Conservation (phyloP, 768 basidiomycete genomes). For the Phaeotremella skinneri region DNA sequence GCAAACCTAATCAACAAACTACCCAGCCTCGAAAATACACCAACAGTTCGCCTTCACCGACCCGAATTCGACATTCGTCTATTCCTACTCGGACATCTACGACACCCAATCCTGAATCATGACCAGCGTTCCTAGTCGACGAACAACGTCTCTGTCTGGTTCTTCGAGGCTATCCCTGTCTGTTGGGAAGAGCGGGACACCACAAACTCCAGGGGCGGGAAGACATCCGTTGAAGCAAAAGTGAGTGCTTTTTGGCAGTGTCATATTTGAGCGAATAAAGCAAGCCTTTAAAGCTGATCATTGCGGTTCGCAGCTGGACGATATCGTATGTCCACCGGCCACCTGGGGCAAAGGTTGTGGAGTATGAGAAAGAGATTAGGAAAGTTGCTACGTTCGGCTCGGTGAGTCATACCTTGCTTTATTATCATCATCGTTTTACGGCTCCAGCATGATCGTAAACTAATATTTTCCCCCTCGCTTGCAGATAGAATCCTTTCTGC, state of each 20-base stretch:
- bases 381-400: slow-evolving; percentile 86
- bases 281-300: slow-evolving; percentile 10
- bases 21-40: neutral
- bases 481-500: slow-evolving; percentile 93
- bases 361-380: slow-evolving; percentile 93
- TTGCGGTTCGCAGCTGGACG: slow-evolving; percentile 40
- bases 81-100: neutral
- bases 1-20: slow-evolving; percentile 3
- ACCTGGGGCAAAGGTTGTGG: slow-evolving; percentile 82
- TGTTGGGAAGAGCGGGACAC: slow-evolving; percentile 21
- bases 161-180: slow-evolving; percentile 41
- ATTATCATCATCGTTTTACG: too few species aligned
- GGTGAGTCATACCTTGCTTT: slow-evolving; percentile 55
- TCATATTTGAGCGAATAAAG: too few species aligned
- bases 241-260: slow-evolving; percentile 21
- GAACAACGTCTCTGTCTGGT: slow-evolving; percentile 36
- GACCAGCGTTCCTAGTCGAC: slow-evolving; percentile 21
- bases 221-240: slow-evolving; percentile 43
- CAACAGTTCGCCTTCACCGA: neutral
- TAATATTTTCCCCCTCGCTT: neutral
- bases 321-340: slow-evolving; percentile 63
- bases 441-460: neutral
- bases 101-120: slow-evolving; percentile 4
- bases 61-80: neutral
- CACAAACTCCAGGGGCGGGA: slow-evolving; percentile 19